Evolutionary conservation across 2,329 filamentous ascomycete species (phyloP), one percentile per base, ranked within the genome.

Genomic region (Alternaria alternata): DNA sequence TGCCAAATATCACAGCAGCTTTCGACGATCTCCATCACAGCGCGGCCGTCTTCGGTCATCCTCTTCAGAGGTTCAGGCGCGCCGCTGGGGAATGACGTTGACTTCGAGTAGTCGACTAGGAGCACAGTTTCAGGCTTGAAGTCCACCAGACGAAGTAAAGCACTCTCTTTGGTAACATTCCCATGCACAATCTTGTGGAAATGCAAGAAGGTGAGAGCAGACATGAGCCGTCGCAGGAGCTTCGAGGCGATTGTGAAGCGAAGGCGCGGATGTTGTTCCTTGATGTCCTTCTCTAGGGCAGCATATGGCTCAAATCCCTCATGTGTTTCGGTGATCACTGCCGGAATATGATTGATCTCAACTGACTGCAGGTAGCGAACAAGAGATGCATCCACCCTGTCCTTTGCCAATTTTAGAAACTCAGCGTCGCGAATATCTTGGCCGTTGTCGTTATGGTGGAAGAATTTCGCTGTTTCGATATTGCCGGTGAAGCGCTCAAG

Each of bases 1-100:
- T 51, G 51, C 68, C 64, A 70, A 16, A 70, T 57, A 41, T 67
- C 61, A 32, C 66, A 65, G 51, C 64, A 70, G n/a, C 55, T 49
- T 30, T 62, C 64, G 9, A 67, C 51, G 7, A 70, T 22, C n/a
- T 61, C 51, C 61, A 70, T 65, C 4, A 39, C 56, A 14, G 55
- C 36, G 14, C 43, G 39, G 2, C 51, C 51, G 16, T 70, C 67
- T 7, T 51, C 41, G 2, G 59, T 30, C 52, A 70, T 63, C 3
- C 55, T 48, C 9, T 62, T 51, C 2, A 54, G 14, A 4, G 64
- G 62, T n/a, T 57, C 32, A 9, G 28, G 34, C 12, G 53, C 46
- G 3, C 54, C 64, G 9, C 20, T 7, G 7, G 41, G 9, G 3
- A 62, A 54, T 3, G 44, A 20, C 7, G 46, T 44, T 6, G 61